Conservation (phyloP, 2,329 filamentous ascomycete genomes). For the Arachnopeziza araneosa region DNA sequence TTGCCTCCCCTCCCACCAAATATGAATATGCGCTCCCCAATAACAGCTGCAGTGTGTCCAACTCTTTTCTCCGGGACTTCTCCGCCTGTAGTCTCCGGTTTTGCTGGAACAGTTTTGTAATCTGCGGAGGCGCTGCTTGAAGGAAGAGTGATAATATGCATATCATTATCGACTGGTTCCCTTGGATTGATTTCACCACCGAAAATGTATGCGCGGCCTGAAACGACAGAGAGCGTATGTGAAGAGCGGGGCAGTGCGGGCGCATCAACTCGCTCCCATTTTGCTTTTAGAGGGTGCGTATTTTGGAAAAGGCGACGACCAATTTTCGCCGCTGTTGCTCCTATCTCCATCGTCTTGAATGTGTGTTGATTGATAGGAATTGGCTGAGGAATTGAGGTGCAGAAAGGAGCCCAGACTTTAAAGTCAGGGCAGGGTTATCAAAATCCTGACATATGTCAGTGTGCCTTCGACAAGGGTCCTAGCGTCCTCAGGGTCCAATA, state of each 20-base stretch:
- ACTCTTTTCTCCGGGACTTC: slow-evolving; percentile 62
- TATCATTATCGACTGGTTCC: slow-evolving; percentile 65
- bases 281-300: slow-evolving; percentile 42
- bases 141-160: slow-evolving; percentile 61
- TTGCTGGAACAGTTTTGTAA: slow-evolving; percentile 51
- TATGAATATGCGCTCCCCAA: slow-evolving; percentile 68
- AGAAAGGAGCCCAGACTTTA: background rate
- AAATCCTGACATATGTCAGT: background rate
- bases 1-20: slow-evolving; percentile 73
- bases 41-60: slow-evolving; percentile 64
- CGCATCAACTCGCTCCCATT: slow-evolving; percentile 53
- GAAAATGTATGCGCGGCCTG: slow-evolving; percentile 61
- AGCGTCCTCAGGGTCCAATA: background rate
- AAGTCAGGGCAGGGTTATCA: background rate
- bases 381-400: background rate
- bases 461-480: background rate
- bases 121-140: slow-evolving; percentile 50
- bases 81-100: slow-evolving; percentile 33
- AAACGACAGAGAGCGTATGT: slow-evolving; percentile 60
- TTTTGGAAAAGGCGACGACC: slow-evolving; percentile 24
- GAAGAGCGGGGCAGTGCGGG: slow-evolving; percentile 64
- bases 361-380: background rate
- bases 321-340: slow-evolving; percentile 18
- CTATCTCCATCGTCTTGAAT: slow-evolving; percentile 26
- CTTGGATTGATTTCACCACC: slow-evolving; percentile 67